These are phyloP conservation scores for Tuber magnatum DNA, from an alignment of 495 filamentous ascomycete species.

Conservation along the genomic window DNA sequence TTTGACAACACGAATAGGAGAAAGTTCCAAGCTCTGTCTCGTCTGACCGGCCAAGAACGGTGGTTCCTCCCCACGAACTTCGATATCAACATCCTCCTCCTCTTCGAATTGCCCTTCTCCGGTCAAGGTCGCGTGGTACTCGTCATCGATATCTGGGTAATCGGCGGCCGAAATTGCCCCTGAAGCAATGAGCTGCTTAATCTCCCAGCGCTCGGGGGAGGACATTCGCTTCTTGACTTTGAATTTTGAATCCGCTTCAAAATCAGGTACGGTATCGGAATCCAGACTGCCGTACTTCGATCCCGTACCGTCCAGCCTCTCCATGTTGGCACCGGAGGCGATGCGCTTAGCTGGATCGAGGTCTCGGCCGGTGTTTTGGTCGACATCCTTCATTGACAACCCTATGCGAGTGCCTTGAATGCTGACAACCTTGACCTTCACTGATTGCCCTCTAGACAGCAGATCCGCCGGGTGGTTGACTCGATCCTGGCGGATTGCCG, in stretches of 20 bases:
- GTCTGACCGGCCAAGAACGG: slow-evolving; percentile 95
- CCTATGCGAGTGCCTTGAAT: slow-evolving; percentile 74
- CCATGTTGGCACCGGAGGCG: slow-evolving; percentile 87
- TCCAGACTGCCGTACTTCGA: slow-evolving; percentile 54
- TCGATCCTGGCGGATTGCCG: slow-evolving; percentile 77
- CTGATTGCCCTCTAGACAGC: slow-evolving; percentile 67
- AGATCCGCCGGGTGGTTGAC: slow-evolving; percentile 90
- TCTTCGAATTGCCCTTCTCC: slow-evolving; percentile 86
- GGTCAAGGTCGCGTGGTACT: slow-evolving; percentile 78
- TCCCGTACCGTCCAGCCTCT: slow-evolving; percentile 59
- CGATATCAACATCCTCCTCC: slow-evolving; percentile 96
- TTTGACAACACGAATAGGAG: slow-evolving; percentile 92
- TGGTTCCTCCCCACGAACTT: slow-evolving; percentile 90
- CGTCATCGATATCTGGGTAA: slow-evolving; percentile 90
- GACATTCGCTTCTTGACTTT: slow-evolving; percentile 79
- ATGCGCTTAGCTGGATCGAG: slow-evolving; percentile 71
- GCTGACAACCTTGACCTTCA: slow-evolving; percentile 89
- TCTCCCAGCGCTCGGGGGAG: slow-evolving; percentile 94
- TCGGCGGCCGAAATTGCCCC: slow-evolving; percentile 83
- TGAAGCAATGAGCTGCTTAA: slow-evolving; percentile 90
- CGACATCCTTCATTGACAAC: slow-evolving; percentile 94
- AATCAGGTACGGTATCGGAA: slow-evolving; percentile 55
- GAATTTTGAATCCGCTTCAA: slow-evolving; percentile 55
- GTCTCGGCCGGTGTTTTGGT: slow-evolving; percentile 82
- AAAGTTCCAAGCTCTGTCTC: slow-evolving; percentile 87